A percentile compares a stretch with the other conserved stretches of the same genome.
Conservation (phyloP, 2,329 filamentous ascomycete species). For the Ceratocystis colombiana region DNA sequence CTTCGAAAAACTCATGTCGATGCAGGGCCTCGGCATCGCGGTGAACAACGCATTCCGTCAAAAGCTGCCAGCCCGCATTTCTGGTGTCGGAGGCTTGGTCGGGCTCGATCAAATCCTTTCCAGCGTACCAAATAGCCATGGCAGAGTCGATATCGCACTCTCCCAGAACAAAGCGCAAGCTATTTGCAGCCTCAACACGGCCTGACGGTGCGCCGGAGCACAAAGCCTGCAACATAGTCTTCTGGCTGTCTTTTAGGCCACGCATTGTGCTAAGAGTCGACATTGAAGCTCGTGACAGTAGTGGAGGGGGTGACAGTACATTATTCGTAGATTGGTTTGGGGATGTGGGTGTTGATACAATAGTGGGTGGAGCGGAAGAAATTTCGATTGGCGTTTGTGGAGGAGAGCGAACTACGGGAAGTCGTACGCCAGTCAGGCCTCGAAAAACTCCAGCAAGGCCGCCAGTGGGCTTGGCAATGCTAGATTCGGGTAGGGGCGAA, state of each 20-base stretch:
- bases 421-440: conserved; percentile 47
- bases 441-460: conserved; percentile 56
- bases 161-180: conserved; percentile 46
- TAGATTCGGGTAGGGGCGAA: conserved; percentile 45
- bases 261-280: conserved; percentile 30
- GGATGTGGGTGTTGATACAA: conserved; percentile 15
- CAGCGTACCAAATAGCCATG: conserved; percentile 55
- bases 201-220: conserved; percentile 44
- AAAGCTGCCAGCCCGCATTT: conserved; percentile 53
- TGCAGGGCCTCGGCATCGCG: conserved; percentile 54
- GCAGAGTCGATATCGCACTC: conserved; percentile 51
- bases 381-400: conserved; percentile 33
- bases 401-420: conserved; percentile 40
- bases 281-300: conserved; percentile 29
- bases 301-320: conserved; percentile 17
- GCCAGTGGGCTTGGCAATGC: conserved; percentile 36
- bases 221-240: conserved; percentile 46
- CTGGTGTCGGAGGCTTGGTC: conserved; percentile 45
- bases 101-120: conserved; percentile 53
- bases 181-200: conserved; percentile 47
- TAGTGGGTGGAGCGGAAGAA: conserved; percentile 30
- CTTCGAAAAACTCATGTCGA: conserved; percentile 55
- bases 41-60: conserved; percentile 56
- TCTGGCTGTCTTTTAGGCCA: conserved; percentile 43
- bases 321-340: conserved; percentile 9